Evolutionary conservation across 768 basidiomycete genomes (phyloP), one percentile per base, ranked within the genome.

Genomic region (Coprinellus aureogranulatus): DNA sequence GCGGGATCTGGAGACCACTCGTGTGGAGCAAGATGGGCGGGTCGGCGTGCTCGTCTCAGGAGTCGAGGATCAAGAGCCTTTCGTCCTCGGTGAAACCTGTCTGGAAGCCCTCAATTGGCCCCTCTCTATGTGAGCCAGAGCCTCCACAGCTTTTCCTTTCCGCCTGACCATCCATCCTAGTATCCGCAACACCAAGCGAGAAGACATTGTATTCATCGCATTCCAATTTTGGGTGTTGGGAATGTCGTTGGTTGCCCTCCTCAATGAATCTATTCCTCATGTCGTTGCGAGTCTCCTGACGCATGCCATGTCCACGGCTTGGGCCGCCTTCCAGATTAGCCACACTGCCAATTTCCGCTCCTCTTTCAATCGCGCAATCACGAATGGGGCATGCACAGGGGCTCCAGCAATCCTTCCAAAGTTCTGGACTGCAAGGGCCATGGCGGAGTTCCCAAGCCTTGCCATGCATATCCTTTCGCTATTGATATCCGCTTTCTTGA

Each of bases 201-300:
- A 91, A 65, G 90, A 92, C 67, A 71, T 89, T 58, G 80, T 86
- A 11, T 91, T 91, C 70, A 84, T 92, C 40, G 77, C 79, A 5
- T 92, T 91, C 73, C 88, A 92, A 62, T 72, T 89, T 54, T 92
- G 90, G 90, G 84, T 90, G 5, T 74, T 90, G 16, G 88, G 86
- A 28, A 87, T 90, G 85, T 89, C 88, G 11, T 56, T 87, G 27
- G 86, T 89, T 44, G 89, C 89, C 20, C 66, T 82, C 28, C 65
- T 81, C 57, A 90, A 91, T 68, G 89, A 92, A 71, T 90, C 89
- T 2, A 89, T 91, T 59, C 90, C 90, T 2, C 90, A 92, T 60
- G 85, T 85, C 70, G 78, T 89, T 42, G 90, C 90, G 0, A 81
- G 88, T 16, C 75, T 90, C 60, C 68, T 89, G 45, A 91, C 90